Percentiles rank a stretch among this genome's conserved stretches.
Evolutionary conservation across 352 stramenopile genomes (phyloP).

Genomic region (Globisporangium apiculatum): DNA sequence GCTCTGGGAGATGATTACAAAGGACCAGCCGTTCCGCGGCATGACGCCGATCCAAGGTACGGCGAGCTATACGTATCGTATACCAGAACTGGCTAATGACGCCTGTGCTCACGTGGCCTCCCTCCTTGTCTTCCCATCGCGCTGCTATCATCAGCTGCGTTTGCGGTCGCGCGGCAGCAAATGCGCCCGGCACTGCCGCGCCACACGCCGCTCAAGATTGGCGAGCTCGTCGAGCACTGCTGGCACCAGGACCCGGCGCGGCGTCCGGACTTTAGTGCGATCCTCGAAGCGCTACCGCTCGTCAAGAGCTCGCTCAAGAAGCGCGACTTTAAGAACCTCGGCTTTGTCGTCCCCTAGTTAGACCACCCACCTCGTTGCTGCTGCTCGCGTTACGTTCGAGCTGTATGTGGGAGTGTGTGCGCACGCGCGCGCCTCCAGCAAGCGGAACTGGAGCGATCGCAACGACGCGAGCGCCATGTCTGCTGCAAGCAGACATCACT

Average conservation of each 20-base stretch:
- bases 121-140: too few relatives aligned
- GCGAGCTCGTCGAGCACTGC: constrained; percentile 74
- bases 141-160: constrained; percentile 35
- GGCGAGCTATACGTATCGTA: background rate
- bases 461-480: too few relatives aligned
- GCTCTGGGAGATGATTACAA: constrained; percentile 80
- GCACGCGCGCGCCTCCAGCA: too few relatives aligned
- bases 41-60: constrained; percentile 80
- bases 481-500: too few relatives aligned
- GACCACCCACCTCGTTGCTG: constrained; percentile 1
- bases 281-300: constrained; percentile 71
- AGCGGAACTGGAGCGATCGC: too few relatives aligned
- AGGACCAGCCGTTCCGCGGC: constrained; percentile 79
- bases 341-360: constrained; percentile 39
- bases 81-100: background rate
- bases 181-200: constrained; percentile 80
- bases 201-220: constrained; percentile 77
- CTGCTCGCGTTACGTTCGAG: background rate
- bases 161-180: constrained; percentile 76
- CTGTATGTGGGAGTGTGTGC: too few relatives aligned
- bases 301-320: constrained; percentile 80
- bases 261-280: constrained; percentile 65
- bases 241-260: constrained; percentile 77
- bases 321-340: constrained; percentile 82
- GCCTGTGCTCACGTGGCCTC: constrained; percentile 3